These are phyloP conservation scores for Acanthamoeba rhysodes DNA, from an alignment of 208 protist species.

Conservation along the genomic window DNA sequence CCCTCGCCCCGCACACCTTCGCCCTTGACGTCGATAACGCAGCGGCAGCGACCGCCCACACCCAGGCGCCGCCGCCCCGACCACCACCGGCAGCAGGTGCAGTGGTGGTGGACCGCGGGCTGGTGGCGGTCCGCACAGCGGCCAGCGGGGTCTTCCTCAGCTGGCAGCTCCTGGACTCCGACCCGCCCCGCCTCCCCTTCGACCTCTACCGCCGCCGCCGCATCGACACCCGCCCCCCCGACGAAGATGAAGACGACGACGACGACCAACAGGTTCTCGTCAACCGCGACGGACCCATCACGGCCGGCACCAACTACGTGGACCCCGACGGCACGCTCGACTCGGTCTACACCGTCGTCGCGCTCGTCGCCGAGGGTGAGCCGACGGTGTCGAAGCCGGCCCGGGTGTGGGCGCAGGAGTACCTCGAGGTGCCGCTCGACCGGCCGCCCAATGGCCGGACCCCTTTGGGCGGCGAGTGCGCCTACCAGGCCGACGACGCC, in stretches of 20 bases:
- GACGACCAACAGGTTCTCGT: neutral
- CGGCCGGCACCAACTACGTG: neutral
- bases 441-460: neutral
- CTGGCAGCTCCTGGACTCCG: neutral
- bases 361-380: neutral
- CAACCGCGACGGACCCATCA: neutral
- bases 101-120: neutral
- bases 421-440: neutral
- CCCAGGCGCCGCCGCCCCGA: too few species aligned
- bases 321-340: neutral
- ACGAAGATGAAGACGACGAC: neutral
- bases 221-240: neutral
- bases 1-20: too few species aligned
- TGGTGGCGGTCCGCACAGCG: conserved; percentile 1
- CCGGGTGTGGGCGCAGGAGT: neutral
- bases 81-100: too few species aligned
- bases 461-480: too few species aligned
- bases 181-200: neutral
- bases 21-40: too few species aligned
- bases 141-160: neutral
- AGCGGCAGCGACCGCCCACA: too few species aligned
- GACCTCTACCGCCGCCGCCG: neutral
- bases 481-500: conserved; percentile 42
- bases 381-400: neutral
- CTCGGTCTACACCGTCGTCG: neutral